These are phyloP conservation scores for Boeremia exigua DNA, from an alignment of 2,329 filamentous ascomycete species.

Conservation along the genomic window DNA sequence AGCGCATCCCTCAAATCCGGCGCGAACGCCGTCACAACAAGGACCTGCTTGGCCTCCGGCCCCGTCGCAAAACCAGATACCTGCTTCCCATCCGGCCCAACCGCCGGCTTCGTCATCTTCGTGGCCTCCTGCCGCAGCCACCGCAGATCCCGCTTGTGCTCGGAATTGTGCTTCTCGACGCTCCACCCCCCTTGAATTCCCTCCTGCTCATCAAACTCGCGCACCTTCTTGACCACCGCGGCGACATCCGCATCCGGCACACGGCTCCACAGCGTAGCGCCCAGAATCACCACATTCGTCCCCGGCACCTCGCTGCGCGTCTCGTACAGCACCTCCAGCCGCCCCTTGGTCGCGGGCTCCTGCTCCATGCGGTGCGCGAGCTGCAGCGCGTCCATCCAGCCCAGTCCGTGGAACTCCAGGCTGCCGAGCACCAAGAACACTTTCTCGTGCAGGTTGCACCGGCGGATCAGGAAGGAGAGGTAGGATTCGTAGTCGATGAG, in stretches of 20 bases:
- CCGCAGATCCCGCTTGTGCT: slow-evolving; percentile 55
- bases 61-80: not conserved
- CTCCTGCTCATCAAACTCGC: slow-evolving; percentile 57
- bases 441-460: slow-evolving; percentile 38
- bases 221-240: slow-evolving; percentile 54
- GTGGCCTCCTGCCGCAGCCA: slow-evolving; percentile 56
- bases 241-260: slow-evolving; percentile 51
- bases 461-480: slow-evolving; percentile 38
- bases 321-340: slow-evolving; percentile 55
- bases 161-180: slow-evolving; percentile 56
- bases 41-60: slow-evolving; percentile 33
- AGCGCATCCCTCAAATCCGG: slow-evolving; percentile 59
- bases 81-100: slow-evolving; percentile 5
- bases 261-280: slow-evolving; percentile 64
- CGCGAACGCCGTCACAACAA: slow-evolving; percentile 66
- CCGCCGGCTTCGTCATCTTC: slow-evolving; percentile 1
- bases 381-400: slow-evolving; percentile 32
- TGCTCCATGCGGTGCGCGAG: slow-evolving; percentile 36
- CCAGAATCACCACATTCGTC: slow-evolving; percentile 59
- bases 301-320: slow-evolving; percentile 50
- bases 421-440: slow-evolving; percentile 38
- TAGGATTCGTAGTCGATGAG: slow-evolving; percentile 41
- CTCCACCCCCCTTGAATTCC: slow-evolving; percentile 59
- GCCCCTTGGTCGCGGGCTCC: slow-evolving; percentile 38
- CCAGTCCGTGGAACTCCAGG: slow-evolving; percentile 37